Evolutionary conservation across 345 rosid species (phyloP), one percentile per base, ranked within the genome.

Genomic region (Zanthoxylum bungeanum): DNA sequence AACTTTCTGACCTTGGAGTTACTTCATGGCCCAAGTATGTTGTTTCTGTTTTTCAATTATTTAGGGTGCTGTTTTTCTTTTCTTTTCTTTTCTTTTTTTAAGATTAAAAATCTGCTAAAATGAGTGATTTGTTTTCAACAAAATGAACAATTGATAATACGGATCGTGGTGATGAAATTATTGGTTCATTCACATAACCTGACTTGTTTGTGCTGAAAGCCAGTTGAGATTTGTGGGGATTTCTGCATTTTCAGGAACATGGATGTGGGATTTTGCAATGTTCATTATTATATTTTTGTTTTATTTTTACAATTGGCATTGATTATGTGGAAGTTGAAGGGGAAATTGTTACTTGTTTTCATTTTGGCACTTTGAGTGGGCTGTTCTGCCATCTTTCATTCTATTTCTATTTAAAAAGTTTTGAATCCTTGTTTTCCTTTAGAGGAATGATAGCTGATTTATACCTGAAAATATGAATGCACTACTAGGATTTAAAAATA

Each of bases 21-120:
- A 39, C 81, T 44, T 37, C 72, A 1, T 84, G 85, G 87, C 80
- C 83, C 53, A 81, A 73, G 87, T 84, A 72, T 42, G 68, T 40
- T 44, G 19, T 59, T 27, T 52, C 42, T 66, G 22, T 11, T 33
- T 49, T 71, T 49, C 60, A 17, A 14, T 24, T 19, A 33, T 36
- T 58, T 4, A 21, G 17, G 22, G 17, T 49, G 19, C 1, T 19
- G 10, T 6, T n/a, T 27, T 22, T 3, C 2, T 60, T 64, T 19
- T 6, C 4, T 24, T 11, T 3, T 27, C 53, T 39, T 47, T 46
- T 31, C 1, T 30, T 7, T 9, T 9, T 49, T 66, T 21, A 31
- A 5, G 19, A 17, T 31, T n/a, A 11, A 5, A 50, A 49, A 65
- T 9, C n/a, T n/a, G n/a, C n/a, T n/a, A n/a, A n/a, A n/a, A n/a